Evolutionary conservation across 495 filamentous ascomycete genomes (phyloP), one percentile per base, ranked within the genome.

Genomic region (Trichoderma reesei): DNA sequence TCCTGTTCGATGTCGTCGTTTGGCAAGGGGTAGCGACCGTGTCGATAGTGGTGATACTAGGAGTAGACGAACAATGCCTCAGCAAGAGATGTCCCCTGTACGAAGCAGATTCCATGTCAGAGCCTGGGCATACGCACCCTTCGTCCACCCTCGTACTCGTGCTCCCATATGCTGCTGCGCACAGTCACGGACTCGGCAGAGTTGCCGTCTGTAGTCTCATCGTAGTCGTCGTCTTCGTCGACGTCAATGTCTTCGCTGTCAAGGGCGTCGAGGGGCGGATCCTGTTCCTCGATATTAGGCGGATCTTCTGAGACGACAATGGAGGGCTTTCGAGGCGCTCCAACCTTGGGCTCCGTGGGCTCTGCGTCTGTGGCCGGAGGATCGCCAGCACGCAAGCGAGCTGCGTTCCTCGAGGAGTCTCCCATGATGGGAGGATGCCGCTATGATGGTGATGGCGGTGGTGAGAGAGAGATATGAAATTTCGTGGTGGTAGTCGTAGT

Each of bases 1-100:
- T 86, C 83, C 68, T 84, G 80, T 70, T 88, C 83, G 62, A 68
- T 69, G 67, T 82, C 76, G 67, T 81, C 79, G 65, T 82, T 80
- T 18, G 81, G 81, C 63, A 84, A 71, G 16, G 74, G 65, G 63
- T 84, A 82, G 41, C 83, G 73, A 18, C 80, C 80, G 68, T 84
- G 84, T 67, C 85, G 78, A 39, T 71, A 72, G 42, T 68, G 67
- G 62, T 78, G 80, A 34, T 56, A 56, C 51, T 56, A 33, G 51
- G 7, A 56, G 7, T 33, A 31, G n/a, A n/a, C n/a, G n/a, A 2
- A 56, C 10, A 56, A 56, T 2, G 10, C 11, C 1, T 18, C 11
- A 10, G 34, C 16, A 20, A 56, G 51, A 20, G 51, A 56, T 8
- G 20, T 20, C 3, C n/a, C 20, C 44, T 18, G 8, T 44, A 5